phyloP scores from a whole-genome alignment of 768 basidiomycete species.

The Ramaria sp. region DNA sequence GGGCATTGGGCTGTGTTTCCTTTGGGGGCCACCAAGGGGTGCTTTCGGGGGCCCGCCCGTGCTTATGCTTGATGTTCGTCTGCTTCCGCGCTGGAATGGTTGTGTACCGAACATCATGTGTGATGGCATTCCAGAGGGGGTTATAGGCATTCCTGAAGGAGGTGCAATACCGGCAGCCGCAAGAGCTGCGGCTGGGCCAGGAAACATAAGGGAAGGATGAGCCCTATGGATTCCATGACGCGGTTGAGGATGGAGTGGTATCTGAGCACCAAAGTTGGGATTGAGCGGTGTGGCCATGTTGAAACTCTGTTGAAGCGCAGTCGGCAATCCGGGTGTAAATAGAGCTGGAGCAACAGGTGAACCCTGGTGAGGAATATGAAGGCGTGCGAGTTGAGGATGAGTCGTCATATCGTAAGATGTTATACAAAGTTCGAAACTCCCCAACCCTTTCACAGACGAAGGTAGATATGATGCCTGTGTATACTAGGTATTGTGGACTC shows the following conservation, averaged over 20 bases:
- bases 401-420: no score
- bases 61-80: constrained; percentile 55
- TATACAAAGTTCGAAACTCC: no score
- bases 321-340: constrained; percentile 6
- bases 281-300: constrained; percentile 1
- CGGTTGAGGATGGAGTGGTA: constrained; percentile 1
- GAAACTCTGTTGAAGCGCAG: constrained; percentile 8
- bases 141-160: constrained; percentile 43
- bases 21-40: constrained; percentile 64
- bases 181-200: constrained; percentile 17
- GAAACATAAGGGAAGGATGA: constrained; percentile 8
- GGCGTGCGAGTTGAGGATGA: constrained; percentile 7
- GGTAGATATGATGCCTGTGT: no score
- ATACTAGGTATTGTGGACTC: no score
- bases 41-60: constrained; percentile 88
- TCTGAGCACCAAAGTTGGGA: constrained; percentile 1
- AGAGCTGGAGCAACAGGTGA: constrained; percentile 2
- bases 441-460: no score
- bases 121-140: constrained; percentile 38
- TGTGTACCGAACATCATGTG: constrained; percentile 34
- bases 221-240: constrained; percentile 5
- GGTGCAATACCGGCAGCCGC: constrained; percentile 50
- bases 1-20: constrained; percentile 58
- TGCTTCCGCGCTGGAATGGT: constrained; percentile 30
- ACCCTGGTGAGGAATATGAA: constrained; percentile 8